phyloP scores from a whole-genome alignment of 2,329 filamentous ascomycete genomes.

The Trichoderma brevicompactum region DNA sequence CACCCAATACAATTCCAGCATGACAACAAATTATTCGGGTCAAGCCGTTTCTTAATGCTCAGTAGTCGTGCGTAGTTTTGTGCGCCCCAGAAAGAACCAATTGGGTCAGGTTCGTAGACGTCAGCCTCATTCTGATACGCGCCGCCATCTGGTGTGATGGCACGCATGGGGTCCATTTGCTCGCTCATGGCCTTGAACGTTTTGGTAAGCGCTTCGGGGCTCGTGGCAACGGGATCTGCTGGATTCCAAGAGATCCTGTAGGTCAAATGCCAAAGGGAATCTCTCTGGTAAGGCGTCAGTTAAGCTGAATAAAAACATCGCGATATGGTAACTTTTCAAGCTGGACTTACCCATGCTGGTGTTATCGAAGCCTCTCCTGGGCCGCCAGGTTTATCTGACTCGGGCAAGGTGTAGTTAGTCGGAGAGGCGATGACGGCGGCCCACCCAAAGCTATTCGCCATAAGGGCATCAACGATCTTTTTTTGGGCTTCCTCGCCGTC shows the following conservation, averaged over 20 bases:
- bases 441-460: neutral
- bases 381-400: constrained; percentile 21
- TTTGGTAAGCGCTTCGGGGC: neutral
- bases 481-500: neutral
- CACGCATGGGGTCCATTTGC: constrained; percentile 24
- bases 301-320: neutral
- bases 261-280: constrained; percentile 21
- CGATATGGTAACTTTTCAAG: no score
- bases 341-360: constrained; percentile 24
- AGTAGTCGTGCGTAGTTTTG: constrained; percentile 46
- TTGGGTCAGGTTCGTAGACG: constrained; percentile 37
- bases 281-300: neutral
- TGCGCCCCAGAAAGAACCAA: constrained; percentile 34
- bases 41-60: constrained; percentile 53
- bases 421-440: constrained; percentile 13
- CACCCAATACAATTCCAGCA: constrained; percentile 31
- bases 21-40: constrained; percentile 47
- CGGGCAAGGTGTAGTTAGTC: constrained; percentile 9
- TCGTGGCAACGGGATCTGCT: constrained; percentile 17
- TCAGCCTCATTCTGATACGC: constrained; percentile 40
- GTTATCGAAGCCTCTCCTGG: constrained; percentile 23
- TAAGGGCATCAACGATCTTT: constrained; percentile 20
- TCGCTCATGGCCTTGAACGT: constrained; percentile 32
- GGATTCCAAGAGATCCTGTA: constrained; percentile 30
- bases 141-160: constrained; percentile 32